A percentile compares a stretch with the other conserved stretches of the same genome.
phyloP scores from a whole-genome alignment of 768 basidiomycete species.

The Clavaria fumosa region DNA sequence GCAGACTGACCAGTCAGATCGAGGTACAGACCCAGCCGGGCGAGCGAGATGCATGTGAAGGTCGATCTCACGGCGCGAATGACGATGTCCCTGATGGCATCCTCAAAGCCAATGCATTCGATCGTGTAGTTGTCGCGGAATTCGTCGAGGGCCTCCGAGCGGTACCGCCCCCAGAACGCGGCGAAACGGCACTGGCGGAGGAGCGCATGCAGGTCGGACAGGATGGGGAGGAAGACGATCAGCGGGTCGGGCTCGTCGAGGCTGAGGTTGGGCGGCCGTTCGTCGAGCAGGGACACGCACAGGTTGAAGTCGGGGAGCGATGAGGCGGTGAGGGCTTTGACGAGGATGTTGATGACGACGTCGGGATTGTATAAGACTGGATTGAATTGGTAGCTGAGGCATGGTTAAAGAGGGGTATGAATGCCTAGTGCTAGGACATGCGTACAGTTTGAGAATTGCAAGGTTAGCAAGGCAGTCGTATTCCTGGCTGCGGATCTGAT shows the following conservation, averaged over 20 bases:
- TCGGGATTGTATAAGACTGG: constrained; percentile 85
- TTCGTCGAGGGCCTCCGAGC: constrained; percentile 50
- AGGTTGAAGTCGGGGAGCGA: constrained; percentile 91
- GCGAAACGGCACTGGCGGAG: constrained; percentile 80
- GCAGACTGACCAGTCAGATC: constrained; percentile 39
- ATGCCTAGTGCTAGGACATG: constrained; percentile 2
- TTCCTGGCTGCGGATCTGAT: constrained; percentile 80
- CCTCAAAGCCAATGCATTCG: constrained; percentile 70
- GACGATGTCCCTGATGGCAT: constrained; percentile 64
- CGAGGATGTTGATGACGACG: constrained; percentile 86
- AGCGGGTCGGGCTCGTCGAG: constrained; percentile 76
- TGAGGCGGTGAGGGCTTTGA: constrained; percentile 74
- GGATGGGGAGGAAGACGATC: constrained; percentile 48
- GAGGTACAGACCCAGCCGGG: constrained; percentile 57
- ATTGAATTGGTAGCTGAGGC: constrained; percentile 84
- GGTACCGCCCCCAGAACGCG: constrained; percentile 68
- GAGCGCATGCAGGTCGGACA: constrained; percentile 51
- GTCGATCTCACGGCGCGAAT: constrained; percentile 65
- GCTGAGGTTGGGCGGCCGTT: constrained; percentile 36
- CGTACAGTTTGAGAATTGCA: constrained; percentile 83
- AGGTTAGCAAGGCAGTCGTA: constrained; percentile 94
- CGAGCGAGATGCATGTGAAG: constrained; percentile 56
- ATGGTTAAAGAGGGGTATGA: background rate
- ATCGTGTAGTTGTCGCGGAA: constrained; percentile 78
- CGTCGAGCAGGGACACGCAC: constrained; percentile 83